phyloP scores from a whole-genome alignment of 495 filamentous ascomycete species.

The Xanthoparmelia taractica region DNA sequence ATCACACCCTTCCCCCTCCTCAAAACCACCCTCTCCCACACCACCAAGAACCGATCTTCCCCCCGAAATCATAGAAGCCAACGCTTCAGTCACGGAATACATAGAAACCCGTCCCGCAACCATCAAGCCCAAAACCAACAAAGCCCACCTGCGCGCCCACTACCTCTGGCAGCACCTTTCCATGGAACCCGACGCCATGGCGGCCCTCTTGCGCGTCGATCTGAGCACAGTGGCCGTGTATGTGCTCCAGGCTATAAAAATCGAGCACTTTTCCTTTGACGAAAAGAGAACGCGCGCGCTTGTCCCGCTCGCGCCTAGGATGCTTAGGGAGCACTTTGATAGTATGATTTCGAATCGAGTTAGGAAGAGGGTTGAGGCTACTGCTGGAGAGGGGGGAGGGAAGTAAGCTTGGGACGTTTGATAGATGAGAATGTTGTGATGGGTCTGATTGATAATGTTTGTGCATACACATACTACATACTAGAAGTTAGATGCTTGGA shows the following conservation, averaged over 20 bases:
- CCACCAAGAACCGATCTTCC: neutral
- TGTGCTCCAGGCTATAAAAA: constrained; percentile 37
- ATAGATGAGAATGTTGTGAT: neutral
- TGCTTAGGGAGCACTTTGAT: neutral
- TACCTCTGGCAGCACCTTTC: constrained; percentile 49
- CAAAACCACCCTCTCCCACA: neutral
- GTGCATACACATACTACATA: neutral
- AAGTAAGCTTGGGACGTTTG: neutral
- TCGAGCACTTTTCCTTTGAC: constrained; percentile 38
- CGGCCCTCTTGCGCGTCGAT: constrained; percentile 43
- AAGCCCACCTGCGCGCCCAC: constrained; percentile 49
- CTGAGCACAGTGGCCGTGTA: constrained; percentile 44
- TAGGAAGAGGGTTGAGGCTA: neutral
- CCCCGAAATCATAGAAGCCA: constrained; percentile 12
- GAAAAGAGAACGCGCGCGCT: constrained; percentile 25
- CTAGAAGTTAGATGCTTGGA: too few species aligned
- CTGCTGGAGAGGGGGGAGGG: neutral
- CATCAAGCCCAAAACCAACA: constrained; percentile 20
- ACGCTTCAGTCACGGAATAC: constrained; percentile 11
- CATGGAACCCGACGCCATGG: constrained; percentile 39
- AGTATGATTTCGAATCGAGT: neutral
- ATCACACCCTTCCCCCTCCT: neutral
- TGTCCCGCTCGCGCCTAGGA: neutral
- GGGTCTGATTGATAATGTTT: too few species aligned
- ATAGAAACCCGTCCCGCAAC: constrained; percentile 3